phyloP scores from a whole-genome alignment of 169 alveolate genomes.

The Sarcocystis neurona region DNA sequence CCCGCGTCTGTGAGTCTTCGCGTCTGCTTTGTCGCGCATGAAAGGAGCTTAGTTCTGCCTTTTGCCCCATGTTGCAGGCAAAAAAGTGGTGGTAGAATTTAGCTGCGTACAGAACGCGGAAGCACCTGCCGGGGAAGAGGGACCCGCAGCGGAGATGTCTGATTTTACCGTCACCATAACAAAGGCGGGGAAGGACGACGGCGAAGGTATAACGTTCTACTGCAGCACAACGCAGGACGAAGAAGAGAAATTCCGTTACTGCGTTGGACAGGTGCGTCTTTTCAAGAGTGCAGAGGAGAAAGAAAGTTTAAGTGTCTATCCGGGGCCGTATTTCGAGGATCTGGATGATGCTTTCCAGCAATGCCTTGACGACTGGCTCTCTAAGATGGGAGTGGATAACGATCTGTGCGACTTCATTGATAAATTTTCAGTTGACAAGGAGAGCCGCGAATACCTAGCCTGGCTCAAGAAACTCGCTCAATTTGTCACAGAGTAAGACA shows the following conservation, averaged over 20 bases:
- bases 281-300: conserved; percentile 63
- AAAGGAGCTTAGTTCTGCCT: background rate
- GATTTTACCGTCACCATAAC: conserved; percentile 88
- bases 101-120: conserved; percentile 82
- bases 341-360: conserved; percentile 88
- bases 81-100: conserved; percentile 79
- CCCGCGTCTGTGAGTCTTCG: background rate
- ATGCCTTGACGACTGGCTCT: conserved; percentile 71
- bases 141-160: conserved; percentile 82
- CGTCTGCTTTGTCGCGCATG: background rate
- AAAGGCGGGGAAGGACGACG: conserved; percentile 66
- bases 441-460: conserved; percentile 63
- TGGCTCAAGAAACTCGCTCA: conserved; percentile 57
- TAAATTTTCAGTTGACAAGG: conserved; percentile 86
- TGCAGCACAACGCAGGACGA: conserved; percentile 83
- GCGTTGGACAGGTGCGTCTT: conserved; percentile 75
- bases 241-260: conserved; percentile 82
- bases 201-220: conserved; percentile 83
- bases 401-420: conserved; percentile 88
- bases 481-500: conserved; percentile 20
- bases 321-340: conserved; percentile 92
- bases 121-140: conserved; percentile 85
- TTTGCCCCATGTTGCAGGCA: conserved; percentile 21
- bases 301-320: conserved; percentile 70
- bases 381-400: conserved; percentile 79